Evolutionary conservation across 1,284 basidiomycete genomes (phyloP).

Genomic region (Rhizoctonia solani): DNA sequence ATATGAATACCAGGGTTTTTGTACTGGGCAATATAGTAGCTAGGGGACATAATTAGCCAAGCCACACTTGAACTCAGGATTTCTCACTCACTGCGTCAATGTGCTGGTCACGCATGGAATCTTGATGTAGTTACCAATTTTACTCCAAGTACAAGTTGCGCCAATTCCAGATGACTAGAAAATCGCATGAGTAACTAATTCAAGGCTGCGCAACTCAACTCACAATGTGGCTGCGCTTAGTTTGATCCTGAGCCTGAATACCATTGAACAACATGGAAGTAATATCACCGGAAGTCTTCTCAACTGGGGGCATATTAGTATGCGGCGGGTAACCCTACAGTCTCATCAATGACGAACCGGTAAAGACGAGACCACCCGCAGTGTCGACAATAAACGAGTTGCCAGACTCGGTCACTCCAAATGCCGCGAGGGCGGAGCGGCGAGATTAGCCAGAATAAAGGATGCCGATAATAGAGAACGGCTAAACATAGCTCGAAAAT

Average conservation of each 20-base stretch:
- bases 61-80: neutral
- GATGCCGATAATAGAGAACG: neutral
- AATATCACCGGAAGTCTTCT: constrained; percentile 35
- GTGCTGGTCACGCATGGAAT: constrained; percentile 25
- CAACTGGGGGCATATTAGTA: constrained; percentile 1
- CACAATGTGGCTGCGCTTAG: constrained; percentile 20
- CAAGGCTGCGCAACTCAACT: neutral
- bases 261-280: constrained; percentile 35
- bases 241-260: constrained; percentile 9
- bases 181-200: neutral
- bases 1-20: constrained; percentile 35
- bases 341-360: neutral
- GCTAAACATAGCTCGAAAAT: constrained; percentile 1
- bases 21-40: constrained; percentile 36
- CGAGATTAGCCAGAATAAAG: neutral
- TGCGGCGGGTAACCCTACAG: neutral
- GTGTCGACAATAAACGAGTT: constrained; percentile 33
- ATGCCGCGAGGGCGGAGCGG: constrained; percentile 31
- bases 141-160: constrained; percentile 15
- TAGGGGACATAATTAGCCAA: neutral
- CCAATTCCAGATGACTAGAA: constrained; percentile 32
- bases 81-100: constrained; percentile 27
- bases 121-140: constrained; percentile 30
- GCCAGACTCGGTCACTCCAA: constrained; percentile 34
- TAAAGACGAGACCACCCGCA: constrained; percentile 33